A percentile compares a stretch with the other conserved stretches of the same genome.
phyloP scores from a whole-genome alignment of 225 moss, liverwort and hornwort species.

The Straminergon stramineum region DNA sequence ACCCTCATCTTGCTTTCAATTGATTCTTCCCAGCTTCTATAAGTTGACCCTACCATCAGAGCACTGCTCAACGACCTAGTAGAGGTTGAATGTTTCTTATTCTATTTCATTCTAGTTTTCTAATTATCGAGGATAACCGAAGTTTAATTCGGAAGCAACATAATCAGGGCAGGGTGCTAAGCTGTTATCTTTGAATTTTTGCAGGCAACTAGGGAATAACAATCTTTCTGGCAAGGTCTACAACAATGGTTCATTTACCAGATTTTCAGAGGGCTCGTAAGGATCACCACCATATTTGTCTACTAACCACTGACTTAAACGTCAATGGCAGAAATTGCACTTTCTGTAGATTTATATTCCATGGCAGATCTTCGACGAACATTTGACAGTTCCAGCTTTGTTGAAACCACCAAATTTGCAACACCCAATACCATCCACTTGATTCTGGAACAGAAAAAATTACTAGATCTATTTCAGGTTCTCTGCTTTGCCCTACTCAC shows the following conservation, averaged over 20 bases:
- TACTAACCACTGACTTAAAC: background rate
- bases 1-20: background rate
- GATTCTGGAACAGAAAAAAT: background rate
- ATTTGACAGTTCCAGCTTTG: background rate
- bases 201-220: background rate
- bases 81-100: background rate
- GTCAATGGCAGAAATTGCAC: background rate
- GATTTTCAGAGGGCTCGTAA: background rate
- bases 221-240: conserved; percentile 16
- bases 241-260: background rate
- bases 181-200: background rate
- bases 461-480: background rate
- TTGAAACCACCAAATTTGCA: background rate
- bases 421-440: background rate
- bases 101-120: background rate
- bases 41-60: background rate
- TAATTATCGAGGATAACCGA: background rate
- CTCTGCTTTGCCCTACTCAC: background rate
- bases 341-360: background rate
- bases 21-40: background rate
- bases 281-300: background rate
- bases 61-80: background rate
- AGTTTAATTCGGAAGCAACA: background rate
- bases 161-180: background rate
- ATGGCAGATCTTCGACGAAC: background rate